phyloP scores from a whole-genome alignment of 108 stramenopile species.

The Fragilaria radians region DNA sequence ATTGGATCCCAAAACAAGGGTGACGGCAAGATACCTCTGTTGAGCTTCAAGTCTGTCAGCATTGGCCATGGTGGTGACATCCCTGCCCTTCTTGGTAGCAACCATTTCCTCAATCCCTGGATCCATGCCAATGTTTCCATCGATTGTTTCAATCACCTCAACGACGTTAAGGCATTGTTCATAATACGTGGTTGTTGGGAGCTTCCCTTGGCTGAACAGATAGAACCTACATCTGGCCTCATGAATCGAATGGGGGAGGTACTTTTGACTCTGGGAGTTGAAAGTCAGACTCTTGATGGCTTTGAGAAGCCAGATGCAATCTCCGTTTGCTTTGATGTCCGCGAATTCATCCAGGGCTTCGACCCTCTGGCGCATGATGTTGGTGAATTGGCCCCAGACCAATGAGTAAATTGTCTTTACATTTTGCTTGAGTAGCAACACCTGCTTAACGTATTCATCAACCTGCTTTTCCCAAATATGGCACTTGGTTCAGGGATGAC shows the following conservation, averaged over 20 bases:
- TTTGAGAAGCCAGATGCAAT: neutral
- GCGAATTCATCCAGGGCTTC: neutral
- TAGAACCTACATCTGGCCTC: constrained; percentile 7
- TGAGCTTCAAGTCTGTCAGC: neutral
- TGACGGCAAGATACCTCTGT: constrained; percentile 9
- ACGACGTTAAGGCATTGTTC: constrained; percentile 9
- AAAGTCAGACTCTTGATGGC: too few relatives aligned
- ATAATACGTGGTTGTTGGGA: neutral
- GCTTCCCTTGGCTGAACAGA: neutral
- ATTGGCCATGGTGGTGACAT: neutral
- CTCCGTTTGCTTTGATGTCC: neutral
- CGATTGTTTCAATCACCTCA: constrained; percentile 4
- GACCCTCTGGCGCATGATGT: neutral
- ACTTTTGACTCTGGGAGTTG: constrained; percentile 10
- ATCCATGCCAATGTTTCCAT: neutral
- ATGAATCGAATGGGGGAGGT: constrained; percentile 5
- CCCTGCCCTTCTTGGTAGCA: neutral
- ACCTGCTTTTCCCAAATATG: neutral
- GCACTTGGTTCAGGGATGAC: neutral
- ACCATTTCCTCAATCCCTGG: too few relatives aligned
- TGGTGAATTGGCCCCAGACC: neutral
- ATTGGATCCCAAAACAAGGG: constrained; percentile 11
- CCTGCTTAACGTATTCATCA: too few relatives aligned
- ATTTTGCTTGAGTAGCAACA: neutral
- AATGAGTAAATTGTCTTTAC: neutral